Conservation (phyloP, 805 yeast genomes). For the Lachancea mirantina region DNA sequence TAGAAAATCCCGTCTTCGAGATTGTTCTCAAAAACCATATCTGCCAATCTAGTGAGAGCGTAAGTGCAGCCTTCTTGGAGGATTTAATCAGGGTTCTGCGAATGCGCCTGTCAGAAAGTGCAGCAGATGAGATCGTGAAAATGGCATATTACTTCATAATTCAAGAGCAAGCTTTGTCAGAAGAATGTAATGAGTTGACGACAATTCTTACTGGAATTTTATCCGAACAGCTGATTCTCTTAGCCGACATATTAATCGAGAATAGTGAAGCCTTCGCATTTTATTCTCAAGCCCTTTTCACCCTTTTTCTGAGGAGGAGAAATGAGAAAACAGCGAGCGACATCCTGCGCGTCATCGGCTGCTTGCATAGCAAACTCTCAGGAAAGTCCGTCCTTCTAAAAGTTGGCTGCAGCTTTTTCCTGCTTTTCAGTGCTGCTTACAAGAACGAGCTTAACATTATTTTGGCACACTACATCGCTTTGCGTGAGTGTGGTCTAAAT, state of each 20-base stretch:
- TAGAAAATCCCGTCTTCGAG: conserved; percentile 27
- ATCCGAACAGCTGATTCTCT: too few species aligned
- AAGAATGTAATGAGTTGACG: too few species aligned
- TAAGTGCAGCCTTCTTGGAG: conserved; percentile 13
- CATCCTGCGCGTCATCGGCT: too few species aligned
- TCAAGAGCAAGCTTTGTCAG: too few species aligned
- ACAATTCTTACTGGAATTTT: too few species aligned
- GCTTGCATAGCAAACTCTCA: too few species aligned
- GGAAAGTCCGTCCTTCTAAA: too few species aligned
- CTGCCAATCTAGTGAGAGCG: conserved; percentile 33
- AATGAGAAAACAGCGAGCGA: too few species aligned
- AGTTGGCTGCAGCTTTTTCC: too few species aligned
- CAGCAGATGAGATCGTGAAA: background rate
- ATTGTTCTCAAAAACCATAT: conserved; percentile 37
- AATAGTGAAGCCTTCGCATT: background rate
- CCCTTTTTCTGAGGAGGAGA: too few species aligned
- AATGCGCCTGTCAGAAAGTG: background rate
- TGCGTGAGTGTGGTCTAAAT: conserved; percentile 22
- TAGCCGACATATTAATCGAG: background rate
- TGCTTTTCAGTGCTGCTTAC: conserved; percentile 17
- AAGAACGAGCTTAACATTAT: conserved; percentile 22
- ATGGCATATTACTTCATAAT: conserved; percentile 4
- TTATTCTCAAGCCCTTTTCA: background rate
- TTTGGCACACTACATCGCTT: conserved; percentile 31
- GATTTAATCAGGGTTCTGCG: background rate